Base-by-base conservation (phyloP, 805 yeast genomes). In the Candida ipomoeae region DNA sequence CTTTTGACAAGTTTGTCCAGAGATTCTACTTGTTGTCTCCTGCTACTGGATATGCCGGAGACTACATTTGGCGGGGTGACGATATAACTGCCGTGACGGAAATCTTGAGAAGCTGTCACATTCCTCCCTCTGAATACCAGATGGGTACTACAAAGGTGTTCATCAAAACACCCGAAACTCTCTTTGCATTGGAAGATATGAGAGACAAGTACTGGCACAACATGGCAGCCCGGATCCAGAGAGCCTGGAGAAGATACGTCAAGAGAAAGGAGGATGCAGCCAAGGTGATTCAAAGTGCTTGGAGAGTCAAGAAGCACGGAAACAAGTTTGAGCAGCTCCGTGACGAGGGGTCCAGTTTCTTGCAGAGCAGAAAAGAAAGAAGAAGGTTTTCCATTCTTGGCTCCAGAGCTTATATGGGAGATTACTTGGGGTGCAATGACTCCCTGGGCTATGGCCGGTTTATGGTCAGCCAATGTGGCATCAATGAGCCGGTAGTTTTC, bases 201-300 rank as follows among this genome's bases (percentile, higher is more conserved):
- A 82, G 98, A 67, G 99, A 94, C 62, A 87, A 84, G 72, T 94
- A 90, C 66, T 94, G 99, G 98, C 92, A 89, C 63, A 89, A 88
- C 60, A 94, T 94, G 96, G 99, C 99, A 4, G 91, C 96, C 3
- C 82, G 96, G 61, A 92, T 94, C 59, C 99, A 94, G 74, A 82
- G 97, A 57, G 98, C 99, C 3, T 90, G 97, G 88, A 81, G 99
- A 73, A 77, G 88, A 60, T 88, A 85, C 64, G 72, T 84, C 54
- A 84, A 83, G 67, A 79, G 88, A 63, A 84, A 91, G 71, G 86
- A 84, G 50, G 96, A 89, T 61, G 90, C 96, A 21, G 97, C 97
- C 1, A 82, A 80, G 51, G 79, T 77, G 48, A 82, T 89, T 40
- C 97, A 91, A 69, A 79, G 84, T 54, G 83, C 87, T 44, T 89